Evolutionary conservation across 495 filamentous ascomycete genomes (phyloP), one percentile per base, ranked within the genome.

Genomic region (Talaromyces liani): DNA sequence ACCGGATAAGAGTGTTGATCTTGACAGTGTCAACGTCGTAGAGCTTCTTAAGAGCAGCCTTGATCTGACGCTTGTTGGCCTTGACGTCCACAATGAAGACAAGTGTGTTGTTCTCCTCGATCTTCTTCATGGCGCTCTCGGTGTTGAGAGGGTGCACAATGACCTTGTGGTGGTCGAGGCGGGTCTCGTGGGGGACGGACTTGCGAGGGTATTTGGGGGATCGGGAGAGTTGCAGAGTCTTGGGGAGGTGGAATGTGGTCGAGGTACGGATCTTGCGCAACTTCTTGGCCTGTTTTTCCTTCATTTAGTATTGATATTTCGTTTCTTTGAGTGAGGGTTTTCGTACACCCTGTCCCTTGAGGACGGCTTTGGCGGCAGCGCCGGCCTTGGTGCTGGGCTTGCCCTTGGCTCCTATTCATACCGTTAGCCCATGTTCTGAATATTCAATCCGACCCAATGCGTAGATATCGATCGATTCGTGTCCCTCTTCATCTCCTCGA

Each of bases 121-220:
- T 96, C 89, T 97, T 97, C 91, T 99, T 99, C 91, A 99, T 96
- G 72, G 94, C 95, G 69, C 88, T 91, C 87, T 98, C 94, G 60
- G 94, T 97, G 85, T 99, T 99, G 65, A 98, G 84, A 63, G 82
- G 82, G 84, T 90, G 85, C 69, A 91, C 82, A 74, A 95, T 87
- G 73, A 93, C 80, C 84, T 94, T 93, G 85, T 89, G 87, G 80
- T 91, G 89, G 79, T 98, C 94, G 74, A 98, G 88, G 67, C 91
- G 91, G 70, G 93, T 88, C 70, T 85, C 86, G 73, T 94, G 90
- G 62, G 91, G 87, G 75, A 99, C 85, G 68, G 91, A 92, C 85
- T 92, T 93, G 83, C 93, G 91, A 67, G 90, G 94, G 87, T 96
- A 99, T 83, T 96, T 97, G 74, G 93, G 93, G 34, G 87, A 79